phyloP scores from a whole-genome alignment of 345 rosid genomes.

The Brassica rapa region DNA sequence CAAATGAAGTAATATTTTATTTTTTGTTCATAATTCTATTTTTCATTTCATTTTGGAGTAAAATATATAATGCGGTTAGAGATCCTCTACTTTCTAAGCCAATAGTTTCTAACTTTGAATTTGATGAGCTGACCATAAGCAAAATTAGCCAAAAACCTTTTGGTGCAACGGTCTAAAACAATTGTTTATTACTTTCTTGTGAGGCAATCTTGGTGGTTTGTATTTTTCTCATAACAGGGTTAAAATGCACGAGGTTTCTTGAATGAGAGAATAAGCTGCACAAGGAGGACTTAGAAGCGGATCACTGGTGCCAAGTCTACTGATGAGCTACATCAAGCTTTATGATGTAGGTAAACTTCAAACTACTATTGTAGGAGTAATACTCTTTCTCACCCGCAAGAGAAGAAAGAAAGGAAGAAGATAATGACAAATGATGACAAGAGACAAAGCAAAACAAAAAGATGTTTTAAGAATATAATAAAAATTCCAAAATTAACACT shows the following conservation, averaged over 20 bases:
- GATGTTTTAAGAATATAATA: constrained; percentile 1
- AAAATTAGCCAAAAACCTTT: not conserved
- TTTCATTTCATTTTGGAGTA: too few relatives aligned
- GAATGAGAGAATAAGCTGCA: not conserved
- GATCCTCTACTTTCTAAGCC: too few relatives aligned
- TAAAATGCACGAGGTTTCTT: not conserved
- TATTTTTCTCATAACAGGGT: not conserved
- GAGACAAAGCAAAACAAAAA: constrained; percentile 24
- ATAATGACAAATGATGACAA: constrained; percentile 20
- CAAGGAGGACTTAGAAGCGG: not conserved
- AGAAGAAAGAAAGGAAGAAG: not conserved
- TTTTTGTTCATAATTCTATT: too few relatives aligned
- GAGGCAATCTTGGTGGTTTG: not conserved
- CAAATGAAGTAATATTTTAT: too few relatives aligned
- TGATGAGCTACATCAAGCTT: not conserved
- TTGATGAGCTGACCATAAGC: not conserved
- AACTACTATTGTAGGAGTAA: not conserved
- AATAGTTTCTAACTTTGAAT: not conserved
- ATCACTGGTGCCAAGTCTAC: not conserved
- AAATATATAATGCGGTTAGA: too few relatives aligned
- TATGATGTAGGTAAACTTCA: not conserved
- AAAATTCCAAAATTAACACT: constrained; percentile 20
- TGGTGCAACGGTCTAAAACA: not conserved
- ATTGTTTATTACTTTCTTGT: not conserved
- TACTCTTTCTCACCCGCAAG: not conserved